A percentile compares a stretch with the other conserved stretches of the same genome.
phyloP scores from a whole-genome alignment of 2,329 filamentous ascomycete genomes.

The Ilyonectria sp. region DNA sequence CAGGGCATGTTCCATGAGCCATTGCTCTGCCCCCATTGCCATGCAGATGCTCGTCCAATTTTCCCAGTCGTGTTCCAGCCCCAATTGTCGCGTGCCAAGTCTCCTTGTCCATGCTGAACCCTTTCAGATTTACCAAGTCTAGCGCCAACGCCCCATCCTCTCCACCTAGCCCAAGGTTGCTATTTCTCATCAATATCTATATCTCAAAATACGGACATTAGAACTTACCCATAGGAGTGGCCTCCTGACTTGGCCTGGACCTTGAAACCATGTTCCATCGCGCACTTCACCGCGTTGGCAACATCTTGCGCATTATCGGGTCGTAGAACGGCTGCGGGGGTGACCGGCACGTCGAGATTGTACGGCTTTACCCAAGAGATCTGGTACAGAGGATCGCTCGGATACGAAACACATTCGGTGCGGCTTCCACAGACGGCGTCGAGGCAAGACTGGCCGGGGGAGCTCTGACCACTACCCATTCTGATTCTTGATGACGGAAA shows the following conservation, averaged over 20 bases:
- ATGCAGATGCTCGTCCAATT: slow-evolving; percentile 66
- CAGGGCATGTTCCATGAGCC: slow-evolving; percentile 72
- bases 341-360: slow-evolving; percentile 66
- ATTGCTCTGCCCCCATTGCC: slow-evolving; percentile 69
- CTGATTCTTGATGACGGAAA: neutral
- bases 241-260: slow-evolving; percentile 76
- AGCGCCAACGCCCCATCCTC: slow-evolving; percentile 66
- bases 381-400: slow-evolving; percentile 61
- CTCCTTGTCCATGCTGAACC: slow-evolving; percentile 66
- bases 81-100: slow-evolving; percentile 71
- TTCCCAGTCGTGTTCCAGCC: slow-evolving; percentile 65
- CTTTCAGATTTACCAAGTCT: slow-evolving; percentile 67
- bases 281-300: slow-evolving; percentile 71
- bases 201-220: fast-evolving
- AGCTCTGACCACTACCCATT: slow-evolving; percentile 62
- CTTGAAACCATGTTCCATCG: slow-evolving; percentile 62
- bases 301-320: slow-evolving; percentile 69
- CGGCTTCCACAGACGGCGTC: slow-evolving; percentile 62
- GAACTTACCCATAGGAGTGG: slow-evolving; percentile 73
- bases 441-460: slow-evolving; percentile 62
- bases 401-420: slow-evolving; percentile 63
- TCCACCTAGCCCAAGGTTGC: slow-evolving; percentile 64
- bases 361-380: slow-evolving; percentile 66
- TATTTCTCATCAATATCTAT: slow-evolving; percentile 30
- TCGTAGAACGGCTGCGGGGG: slow-evolving; percentile 69